Evolutionary conservation across 805 yeast species (phyloP), one percentile per base, ranked within the genome.

Genomic region (Kazachstania bromeliacearum): DNA sequence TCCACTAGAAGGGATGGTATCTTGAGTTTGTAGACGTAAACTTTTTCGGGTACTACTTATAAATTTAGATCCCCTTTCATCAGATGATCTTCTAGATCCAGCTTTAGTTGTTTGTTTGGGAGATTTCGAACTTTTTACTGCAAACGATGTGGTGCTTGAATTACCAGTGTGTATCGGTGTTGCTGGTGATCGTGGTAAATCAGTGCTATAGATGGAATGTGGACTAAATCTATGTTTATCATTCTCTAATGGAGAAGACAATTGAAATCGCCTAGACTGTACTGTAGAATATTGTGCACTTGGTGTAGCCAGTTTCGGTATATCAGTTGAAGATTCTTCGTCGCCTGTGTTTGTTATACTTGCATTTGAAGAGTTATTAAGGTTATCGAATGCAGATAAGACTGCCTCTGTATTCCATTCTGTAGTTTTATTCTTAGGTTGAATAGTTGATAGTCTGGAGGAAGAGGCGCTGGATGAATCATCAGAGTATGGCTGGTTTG

Each of bases 81-180:
- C 51, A n/a, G 53, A 49, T 25, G 43, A 28, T 33, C 53, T 41
- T 39, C 53, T 40, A 20, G 51, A 42, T 21, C 26, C 16, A 10
- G 20, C 24, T 19, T n/a, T 25, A 13, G 44, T 42, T 4, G 37
- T 32, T 15, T 47, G 43, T 25, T 36, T 44, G 31, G 49, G 45
- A 6, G 51, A 49, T 18, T 40, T 37, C 19, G 37, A 36, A 20
- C 26, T 39, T 22, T 39, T 42, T 12, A 44, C 9, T 18, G 23
- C 10, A 37, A 26, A 26, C 9, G 15, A 10, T 8, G 8, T 8
- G 8, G 25, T 12, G 12, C 25, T 22, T 7, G 36, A 26, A 25
- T 26, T 32, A 7, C 21, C 18, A 10, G 19, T 35, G 13, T 38
- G 24, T 12, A 30, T 21, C 7, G 24, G 5, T 16, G 36, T 18